A percentile compares a stretch with the other conserved stretches of the same genome.
Conservation (phyloP, 352 stramenopile species). For the Phytophthora quininea region DNA sequence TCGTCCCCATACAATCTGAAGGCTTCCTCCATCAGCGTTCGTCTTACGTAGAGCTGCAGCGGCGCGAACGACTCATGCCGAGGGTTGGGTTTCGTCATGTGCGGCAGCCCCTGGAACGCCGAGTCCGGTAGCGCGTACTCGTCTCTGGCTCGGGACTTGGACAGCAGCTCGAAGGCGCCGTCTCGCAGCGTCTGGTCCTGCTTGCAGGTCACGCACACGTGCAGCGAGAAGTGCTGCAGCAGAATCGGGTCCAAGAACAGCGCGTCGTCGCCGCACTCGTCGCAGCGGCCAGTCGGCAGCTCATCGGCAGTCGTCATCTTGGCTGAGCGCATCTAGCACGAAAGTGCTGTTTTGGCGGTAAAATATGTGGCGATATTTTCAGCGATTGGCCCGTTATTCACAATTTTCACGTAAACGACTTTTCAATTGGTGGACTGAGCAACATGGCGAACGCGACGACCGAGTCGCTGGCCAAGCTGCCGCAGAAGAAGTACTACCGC, state of each 20-base stretch:
- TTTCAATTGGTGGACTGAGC: constrained; percentile 18
- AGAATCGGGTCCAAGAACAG: constrained; percentile 57
- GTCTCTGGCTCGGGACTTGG: constrained; percentile 58
- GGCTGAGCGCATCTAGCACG: not conserved
- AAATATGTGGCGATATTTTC: too few relatives aligned
- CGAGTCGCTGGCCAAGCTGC: constrained; percentile 50
- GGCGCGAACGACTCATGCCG: constrained; percentile 70
- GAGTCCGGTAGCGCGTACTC: constrained; percentile 73
- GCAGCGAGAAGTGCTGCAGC: constrained; percentile 55
- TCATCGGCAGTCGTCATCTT: constrained; percentile 9
- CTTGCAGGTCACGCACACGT: constrained; percentile 68
- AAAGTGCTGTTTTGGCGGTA: not conserved
- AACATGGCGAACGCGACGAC: constrained; percentile 35
- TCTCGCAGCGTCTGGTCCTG: constrained; percentile 58
- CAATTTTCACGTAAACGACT: not conserved
- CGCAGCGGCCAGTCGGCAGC: constrained; percentile 44
- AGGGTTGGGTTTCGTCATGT: constrained; percentile 66
- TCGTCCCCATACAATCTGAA: constrained; percentile 53
- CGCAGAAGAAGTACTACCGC: constrained; percentile 97
- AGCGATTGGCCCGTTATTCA: too few relatives aligned
- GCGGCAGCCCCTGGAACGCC: constrained; percentile 52
- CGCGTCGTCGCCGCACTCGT: constrained; percentile 55
- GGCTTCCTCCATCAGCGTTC: constrained; percentile 57
- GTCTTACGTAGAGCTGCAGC: constrained; percentile 68
- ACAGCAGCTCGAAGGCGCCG: constrained; percentile 64